A percentile compares a stretch with the other conserved stretches of the same genome.
Evolutionary conservation across 768 basidiomycete species (phyloP).

Genomic region (Panaeolus cyanescens): DNA sequence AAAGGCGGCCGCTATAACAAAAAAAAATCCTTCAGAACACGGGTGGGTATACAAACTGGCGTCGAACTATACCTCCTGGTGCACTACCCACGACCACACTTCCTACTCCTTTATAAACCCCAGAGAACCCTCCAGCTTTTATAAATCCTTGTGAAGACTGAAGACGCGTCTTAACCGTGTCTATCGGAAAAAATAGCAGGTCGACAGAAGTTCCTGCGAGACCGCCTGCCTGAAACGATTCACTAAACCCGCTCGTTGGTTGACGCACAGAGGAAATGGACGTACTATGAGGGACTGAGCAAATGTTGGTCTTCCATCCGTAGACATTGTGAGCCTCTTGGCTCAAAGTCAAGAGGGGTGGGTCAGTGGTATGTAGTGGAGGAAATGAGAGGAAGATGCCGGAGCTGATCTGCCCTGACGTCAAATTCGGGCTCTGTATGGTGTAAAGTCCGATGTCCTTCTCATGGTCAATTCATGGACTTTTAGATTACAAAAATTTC

Average conservation of each 20-base stretch:
- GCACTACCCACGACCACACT: constrained; percentile 95
- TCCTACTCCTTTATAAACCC: constrained; percentile 91
- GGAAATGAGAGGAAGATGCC: background rate
- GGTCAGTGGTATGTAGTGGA: background rate
- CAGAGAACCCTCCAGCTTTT: constrained; percentile 83
- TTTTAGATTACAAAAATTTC: no score
- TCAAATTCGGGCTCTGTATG: background rate
- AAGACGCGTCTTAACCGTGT: constrained; percentile 94
- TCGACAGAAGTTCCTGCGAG: constrained; percentile 93
- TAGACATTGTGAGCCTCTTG: constrained; percentile 12
- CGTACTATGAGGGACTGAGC: constrained; percentile 31
- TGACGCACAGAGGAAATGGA: background rate
- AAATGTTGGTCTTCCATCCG: constrained; percentile 28
- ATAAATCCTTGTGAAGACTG: constrained; percentile 89
- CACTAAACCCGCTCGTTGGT: constrained; percentile 17
- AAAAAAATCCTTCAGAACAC: background rate
- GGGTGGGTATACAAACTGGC: background rate
- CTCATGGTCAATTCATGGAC: background rate
- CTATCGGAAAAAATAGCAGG: constrained; percentile 94
- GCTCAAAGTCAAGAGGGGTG: background rate
- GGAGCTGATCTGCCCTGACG: constrained; percentile 1
- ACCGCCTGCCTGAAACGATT: constrained; percentile 71
- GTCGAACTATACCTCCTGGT: constrained; percentile 71
- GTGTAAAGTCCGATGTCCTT: background rate
- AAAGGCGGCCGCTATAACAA: constrained; percentile 82